phyloP scores from a whole-genome alignment of 768 basidiomycete species.

The Tephrocybe rancida region DNA sequence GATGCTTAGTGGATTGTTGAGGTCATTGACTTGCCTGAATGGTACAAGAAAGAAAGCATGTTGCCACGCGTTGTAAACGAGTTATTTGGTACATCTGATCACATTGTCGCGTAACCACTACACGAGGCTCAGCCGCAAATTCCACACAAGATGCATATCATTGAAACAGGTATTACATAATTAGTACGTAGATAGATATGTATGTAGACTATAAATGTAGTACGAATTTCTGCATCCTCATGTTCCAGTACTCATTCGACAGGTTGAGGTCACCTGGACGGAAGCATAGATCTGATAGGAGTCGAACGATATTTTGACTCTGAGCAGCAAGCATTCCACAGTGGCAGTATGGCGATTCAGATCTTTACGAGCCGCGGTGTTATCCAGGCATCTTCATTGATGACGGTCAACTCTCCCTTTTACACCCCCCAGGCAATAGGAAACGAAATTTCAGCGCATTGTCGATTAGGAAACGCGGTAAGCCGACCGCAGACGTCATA shows the following conservation, averaged over 20 bases:
- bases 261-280: no score
- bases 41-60: slow-evolving; percentile 2
- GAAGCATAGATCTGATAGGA: no score
- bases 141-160: no score
- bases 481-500: slow-evolving; percentile 48
- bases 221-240: no score
- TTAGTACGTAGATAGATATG: no score
- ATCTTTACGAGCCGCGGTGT: no score
- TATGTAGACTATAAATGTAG: no score
- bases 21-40: slow-evolving; percentile 3
- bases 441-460: slow-evolving; percentile 52
- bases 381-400: not conserved
- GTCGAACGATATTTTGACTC: no score
- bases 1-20: not conserved
- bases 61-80: not conserved
- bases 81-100: not conserved
- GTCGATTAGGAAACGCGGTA: slow-evolving; percentile 54
- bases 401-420: slow-evolving; percentile 26
- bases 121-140: not conserved
- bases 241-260: no score
- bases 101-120: not conserved
- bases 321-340: no score
- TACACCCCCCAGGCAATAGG: slow-evolving; percentile 58
- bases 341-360: no score
- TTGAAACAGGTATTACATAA: no score